These are phyloP conservation scores for Sporothrix euskadiensis DNA, from an alignment of 2,329 filamentous ascomycete species.

Conservation along the genomic window DNA sequence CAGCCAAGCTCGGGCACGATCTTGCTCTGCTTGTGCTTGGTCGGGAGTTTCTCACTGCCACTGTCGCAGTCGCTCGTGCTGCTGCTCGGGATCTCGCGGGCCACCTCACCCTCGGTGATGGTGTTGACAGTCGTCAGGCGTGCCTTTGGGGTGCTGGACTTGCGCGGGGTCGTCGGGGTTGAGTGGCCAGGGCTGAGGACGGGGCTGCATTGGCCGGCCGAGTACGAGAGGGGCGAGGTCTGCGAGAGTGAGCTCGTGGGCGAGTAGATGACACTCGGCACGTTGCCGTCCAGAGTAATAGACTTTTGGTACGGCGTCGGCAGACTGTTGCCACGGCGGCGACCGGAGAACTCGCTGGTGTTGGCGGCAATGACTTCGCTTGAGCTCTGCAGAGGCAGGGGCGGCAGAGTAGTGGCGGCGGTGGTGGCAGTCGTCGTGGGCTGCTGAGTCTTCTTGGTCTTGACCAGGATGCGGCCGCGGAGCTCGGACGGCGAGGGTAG, in stretches of 20 bases:
- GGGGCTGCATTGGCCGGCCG: constrained; percentile 53
- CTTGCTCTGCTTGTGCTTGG: constrained; percentile 72
- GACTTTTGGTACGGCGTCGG: constrained; percentile 74
- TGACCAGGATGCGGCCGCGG: constrained; percentile 81
- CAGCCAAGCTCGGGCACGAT: constrained; percentile 81
- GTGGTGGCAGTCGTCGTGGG: constrained; percentile 27
- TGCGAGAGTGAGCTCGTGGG: constrained; percentile 14
- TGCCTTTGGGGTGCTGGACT: constrained; percentile 53
- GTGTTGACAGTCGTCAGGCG: constrained; percentile 60
- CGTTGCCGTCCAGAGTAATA: constrained; percentile 52
- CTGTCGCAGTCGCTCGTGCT: constrained; percentile 78
- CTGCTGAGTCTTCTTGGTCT: constrained; percentile 80
- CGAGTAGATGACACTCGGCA: constrained; percentile 5
- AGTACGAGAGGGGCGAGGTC: constrained; percentile 37
- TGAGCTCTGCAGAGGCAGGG: constrained; percentile 29
- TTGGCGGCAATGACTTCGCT: constrained; percentile 33
- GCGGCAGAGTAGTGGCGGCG: neutral
- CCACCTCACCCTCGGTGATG: constrained; percentile 57
- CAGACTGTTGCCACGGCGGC: constrained; percentile 67
- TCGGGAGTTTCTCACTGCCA: constrained; percentile 56
- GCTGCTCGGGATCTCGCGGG: constrained; percentile 55
- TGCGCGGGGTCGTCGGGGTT: constrained; percentile 43
- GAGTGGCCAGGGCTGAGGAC: constrained; percentile 48
- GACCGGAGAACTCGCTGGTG: constrained; percentile 40
- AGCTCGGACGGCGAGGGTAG: constrained; percentile 86